phyloP scores from a whole-genome alignment of 768 basidiomycete species.

The Pisolithus microcarpus region DNA sequence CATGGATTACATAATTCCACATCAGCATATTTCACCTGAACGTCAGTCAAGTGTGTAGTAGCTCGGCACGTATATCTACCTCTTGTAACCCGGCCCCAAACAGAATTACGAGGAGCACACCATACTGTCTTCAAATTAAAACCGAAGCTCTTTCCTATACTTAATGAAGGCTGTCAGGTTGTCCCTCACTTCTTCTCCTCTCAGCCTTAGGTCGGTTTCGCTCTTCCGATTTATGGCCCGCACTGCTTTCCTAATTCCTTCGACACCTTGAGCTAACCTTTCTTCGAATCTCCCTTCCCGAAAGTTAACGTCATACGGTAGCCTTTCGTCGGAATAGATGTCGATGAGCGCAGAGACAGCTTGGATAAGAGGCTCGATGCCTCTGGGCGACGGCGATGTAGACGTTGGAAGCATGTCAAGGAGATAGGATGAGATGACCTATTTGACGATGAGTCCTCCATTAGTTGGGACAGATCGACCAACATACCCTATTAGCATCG shows the following conservation, averaged over 20 bases:
- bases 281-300: constrained; percentile 51
- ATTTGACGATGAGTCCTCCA: not conserved
- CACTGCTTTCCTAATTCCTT: constrained; percentile 55
- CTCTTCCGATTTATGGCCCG: constrained; percentile 61
- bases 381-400: constrained; percentile 33
- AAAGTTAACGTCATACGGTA: constrained; percentile 79
- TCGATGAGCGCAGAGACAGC: constrained; percentile 80
- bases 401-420: constrained; percentile 53
- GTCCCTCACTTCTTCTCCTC: constrained; percentile 71
- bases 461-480: constrained; percentile 32
- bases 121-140: constrained; percentile 14
- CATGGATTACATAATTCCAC: too few species aligned
- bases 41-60: too few species aligned
- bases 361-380: constrained; percentile 69
- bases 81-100: constrained; percentile 6
- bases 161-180: constrained; percentile 71
- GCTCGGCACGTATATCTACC: too few species aligned
- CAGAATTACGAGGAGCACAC: constrained; percentile 17
- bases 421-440: constrained; percentile 62
- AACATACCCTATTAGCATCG: constrained; percentile 41
- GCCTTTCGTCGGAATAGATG: constrained; percentile 84
- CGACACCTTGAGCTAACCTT: constrained; percentile 50
- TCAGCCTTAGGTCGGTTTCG: constrained; percentile 52
- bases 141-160: constrained; percentile 55
- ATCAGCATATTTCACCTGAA: too few species aligned